Conservation (phyloP, 257 asterid species). For the Oldenlandia corymbosa region DNA sequence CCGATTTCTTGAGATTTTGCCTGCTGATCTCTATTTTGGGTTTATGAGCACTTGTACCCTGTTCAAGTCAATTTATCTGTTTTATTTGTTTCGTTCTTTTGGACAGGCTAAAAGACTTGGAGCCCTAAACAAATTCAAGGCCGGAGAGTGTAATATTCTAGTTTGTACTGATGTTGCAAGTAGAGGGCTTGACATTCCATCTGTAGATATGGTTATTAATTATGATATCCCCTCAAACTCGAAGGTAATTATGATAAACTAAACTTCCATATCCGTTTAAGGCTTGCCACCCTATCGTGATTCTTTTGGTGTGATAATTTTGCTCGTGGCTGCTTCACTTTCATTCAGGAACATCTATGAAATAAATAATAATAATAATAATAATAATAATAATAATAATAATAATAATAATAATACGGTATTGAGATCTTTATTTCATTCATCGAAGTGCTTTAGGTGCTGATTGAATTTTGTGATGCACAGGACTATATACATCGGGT, state of each 20-base stretch:
- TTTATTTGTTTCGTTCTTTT: neutral
- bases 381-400: too few species aligned
- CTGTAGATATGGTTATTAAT: constrained; percentile 88
- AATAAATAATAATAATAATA: too few species aligned
- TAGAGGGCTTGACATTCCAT: constrained; percentile 94
- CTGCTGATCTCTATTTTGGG: neutral
- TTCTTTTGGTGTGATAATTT: too few species aligned
- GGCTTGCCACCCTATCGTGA: too few species aligned
- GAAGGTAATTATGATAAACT: constrained; percentile 35
- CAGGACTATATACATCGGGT: constrained; percentile 78
- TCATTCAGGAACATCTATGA: neutral
- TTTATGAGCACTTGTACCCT: neutral
- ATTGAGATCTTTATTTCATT: too few species aligned
- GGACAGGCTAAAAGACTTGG: constrained; percentile 80
- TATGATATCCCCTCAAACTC: constrained; percentile 87
- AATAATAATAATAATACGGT: too few species aligned
- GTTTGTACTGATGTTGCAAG: constrained; percentile 92
- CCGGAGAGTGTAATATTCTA: constrained; percentile 82
- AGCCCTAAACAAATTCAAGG: constrained; percentile 73
- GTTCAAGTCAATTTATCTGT: neutral
- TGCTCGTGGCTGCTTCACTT: neutral
- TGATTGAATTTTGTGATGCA: neutral
- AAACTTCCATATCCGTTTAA: neutral
- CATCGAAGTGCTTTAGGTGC: neutral
- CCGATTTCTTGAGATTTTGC: constrained; percentile 7